Percentiles rank a stretch among this genome's conserved stretches.
phyloP scores from a whole-genome alignment of 225 moss, liverwort and hornwort genomes.

The Polytrichum formosum region DNA sequence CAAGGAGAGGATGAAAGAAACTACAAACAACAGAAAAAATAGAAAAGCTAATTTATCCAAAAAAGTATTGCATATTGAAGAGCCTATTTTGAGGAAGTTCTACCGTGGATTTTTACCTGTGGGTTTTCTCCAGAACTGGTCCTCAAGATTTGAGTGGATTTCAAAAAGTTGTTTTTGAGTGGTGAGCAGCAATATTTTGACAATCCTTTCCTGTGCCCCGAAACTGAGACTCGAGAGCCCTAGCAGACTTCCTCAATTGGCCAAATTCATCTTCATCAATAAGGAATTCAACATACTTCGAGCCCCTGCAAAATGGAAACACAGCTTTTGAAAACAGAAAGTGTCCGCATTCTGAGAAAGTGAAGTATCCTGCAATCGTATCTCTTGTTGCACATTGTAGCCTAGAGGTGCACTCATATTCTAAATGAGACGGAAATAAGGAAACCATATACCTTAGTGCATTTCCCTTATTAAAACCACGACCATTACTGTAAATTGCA shows the following conservation, averaged over 20 bases:
- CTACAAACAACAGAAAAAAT: too few species aligned
- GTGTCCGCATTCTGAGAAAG: too few species aligned
- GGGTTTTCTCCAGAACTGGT: conserved; percentile 7
- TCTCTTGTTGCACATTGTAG: too few species aligned
- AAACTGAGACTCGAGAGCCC: conserved; percentile 1
- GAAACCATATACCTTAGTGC: conserved; percentile 5
- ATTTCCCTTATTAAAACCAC: conserved; percentile 20
- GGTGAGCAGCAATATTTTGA: conserved; percentile 3
- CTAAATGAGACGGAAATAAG: background rate
- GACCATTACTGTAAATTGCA: conserved; percentile 12
- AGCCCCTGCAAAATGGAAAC: conserved; percentile 11
- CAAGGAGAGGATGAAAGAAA: too few species aligned
- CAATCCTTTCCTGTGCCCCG: conserved; percentile 3
- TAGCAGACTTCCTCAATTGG: conserved; percentile 7
- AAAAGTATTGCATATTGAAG: too few species aligned
- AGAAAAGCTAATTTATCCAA: too few species aligned
- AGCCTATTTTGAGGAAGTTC: too few species aligned
- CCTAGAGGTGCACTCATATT: too few species aligned
- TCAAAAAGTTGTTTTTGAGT: conserved; percentile 33
- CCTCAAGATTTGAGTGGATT: conserved; percentile 15
- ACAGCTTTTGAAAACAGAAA: too few species aligned
- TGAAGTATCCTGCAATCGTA: too few species aligned
- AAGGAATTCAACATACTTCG: conserved; percentile 12
- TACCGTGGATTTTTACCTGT: background rate
- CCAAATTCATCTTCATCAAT: conserved; percentile 3